Conservation (phyloP, 768 basidiomycete species). For the Trametes sanguinea region DNA sequence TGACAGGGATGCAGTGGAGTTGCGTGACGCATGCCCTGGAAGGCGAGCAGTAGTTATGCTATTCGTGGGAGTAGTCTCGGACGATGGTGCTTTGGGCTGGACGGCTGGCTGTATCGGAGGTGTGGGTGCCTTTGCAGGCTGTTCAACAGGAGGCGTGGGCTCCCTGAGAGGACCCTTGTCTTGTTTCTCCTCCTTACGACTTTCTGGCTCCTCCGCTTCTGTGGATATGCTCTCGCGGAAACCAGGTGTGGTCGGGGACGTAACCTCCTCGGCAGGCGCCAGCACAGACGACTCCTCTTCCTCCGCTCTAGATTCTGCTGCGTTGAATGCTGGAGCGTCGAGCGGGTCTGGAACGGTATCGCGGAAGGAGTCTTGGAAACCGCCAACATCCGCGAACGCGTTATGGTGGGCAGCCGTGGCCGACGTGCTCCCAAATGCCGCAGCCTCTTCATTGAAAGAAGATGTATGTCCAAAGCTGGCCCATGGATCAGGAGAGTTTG, state of each 20-base stretch:
- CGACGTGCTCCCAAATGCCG: slow-evolving; percentile 26
- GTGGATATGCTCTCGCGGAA: slow-evolving; percentile 30
- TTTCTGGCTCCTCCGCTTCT: slow-evolving; percentile 20
- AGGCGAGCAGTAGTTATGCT: slow-evolving; percentile 34
- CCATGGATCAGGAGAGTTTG: slow-evolving; percentile 78
- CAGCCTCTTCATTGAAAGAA: slow-evolving; percentile 19
- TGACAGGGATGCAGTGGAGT: slow-evolving; percentile 24
- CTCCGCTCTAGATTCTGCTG: slow-evolving; percentile 31
- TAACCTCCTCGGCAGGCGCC: slow-evolving; percentile 7
- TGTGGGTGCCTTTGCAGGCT: slow-evolving; percentile 16
- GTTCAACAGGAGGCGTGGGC: slow-evolving; percentile 20
- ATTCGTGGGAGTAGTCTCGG: slow-evolving; percentile 36
- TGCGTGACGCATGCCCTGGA: slow-evolving; percentile 21
- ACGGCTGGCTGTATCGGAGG: slow-evolving; percentile 25
- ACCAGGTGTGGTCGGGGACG: slow-evolving; percentile 18
- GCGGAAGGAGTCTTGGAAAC: slow-evolving; percentile 14
- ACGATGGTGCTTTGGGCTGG: too few relatives aligned
- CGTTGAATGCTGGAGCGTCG: slow-evolving; percentile 40
- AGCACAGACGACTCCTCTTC: background rate
- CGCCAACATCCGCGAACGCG: slow-evolving; percentile 21
- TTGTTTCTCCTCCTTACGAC: background rate
- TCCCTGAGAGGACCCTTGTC: background rate
- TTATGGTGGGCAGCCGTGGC: slow-evolving; percentile 23
- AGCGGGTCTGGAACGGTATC: slow-evolving; percentile 39
- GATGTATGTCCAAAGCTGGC: slow-evolving; percentile 51